Conservation (phyloP, 1,284 basidiomycete genomes). For the Coriolopsis trogii region DNA sequence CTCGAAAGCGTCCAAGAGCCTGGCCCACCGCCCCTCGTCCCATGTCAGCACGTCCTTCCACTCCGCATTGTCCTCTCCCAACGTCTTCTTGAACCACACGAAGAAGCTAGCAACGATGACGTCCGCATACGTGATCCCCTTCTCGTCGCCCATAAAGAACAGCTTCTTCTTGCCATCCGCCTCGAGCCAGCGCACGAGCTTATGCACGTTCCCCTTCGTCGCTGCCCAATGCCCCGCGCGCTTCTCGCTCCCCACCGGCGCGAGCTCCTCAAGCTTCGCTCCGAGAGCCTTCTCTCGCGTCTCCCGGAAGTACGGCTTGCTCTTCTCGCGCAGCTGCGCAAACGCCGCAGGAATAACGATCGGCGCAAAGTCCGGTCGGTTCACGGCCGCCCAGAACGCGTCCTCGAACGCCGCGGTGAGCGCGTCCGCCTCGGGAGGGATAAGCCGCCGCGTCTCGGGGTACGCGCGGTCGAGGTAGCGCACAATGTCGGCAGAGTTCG, state of each 20-base stretch:
- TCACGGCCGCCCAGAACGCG: constrained; percentile 16
- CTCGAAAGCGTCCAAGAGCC: constrained; percentile 35
- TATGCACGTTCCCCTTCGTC: constrained; percentile 33
- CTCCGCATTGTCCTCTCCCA: constrained; percentile 39
- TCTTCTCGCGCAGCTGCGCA: constrained; percentile 33
- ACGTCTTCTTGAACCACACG: constrained; percentile 34
- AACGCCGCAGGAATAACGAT: constrained; percentile 27
- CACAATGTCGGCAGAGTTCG: constrained; percentile 37
- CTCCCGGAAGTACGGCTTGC: constrained; percentile 41
- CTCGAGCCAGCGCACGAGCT: constrained; percentile 34
- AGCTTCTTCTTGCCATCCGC: constrained; percentile 32
- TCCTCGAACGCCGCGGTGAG: constrained; percentile 38
- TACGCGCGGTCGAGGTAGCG: constrained; percentile 39
- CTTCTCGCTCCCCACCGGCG: constrained; percentile 24
- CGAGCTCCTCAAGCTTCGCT: constrained; percentile 39
- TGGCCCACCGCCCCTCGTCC: constrained; percentile 43
- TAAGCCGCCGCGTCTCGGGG: constrained; percentile 29
- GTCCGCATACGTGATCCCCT: constrained; percentile 24
- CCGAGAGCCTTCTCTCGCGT: constrained; percentile 38
- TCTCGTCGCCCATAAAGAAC: constrained; percentile 28
- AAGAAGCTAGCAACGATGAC: constrained; percentile 22
- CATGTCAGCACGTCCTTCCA: constrained; percentile 41
- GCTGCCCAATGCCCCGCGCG: constrained; percentile 34
- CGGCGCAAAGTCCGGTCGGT: not conserved
- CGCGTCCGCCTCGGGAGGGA: constrained; percentile 28